Percentiles rank a stretch among this genome's conserved stretches.
phyloP scores from a whole-genome alignment of 176 grass and related monocot genomes.

The Ananas comosus region DNA sequence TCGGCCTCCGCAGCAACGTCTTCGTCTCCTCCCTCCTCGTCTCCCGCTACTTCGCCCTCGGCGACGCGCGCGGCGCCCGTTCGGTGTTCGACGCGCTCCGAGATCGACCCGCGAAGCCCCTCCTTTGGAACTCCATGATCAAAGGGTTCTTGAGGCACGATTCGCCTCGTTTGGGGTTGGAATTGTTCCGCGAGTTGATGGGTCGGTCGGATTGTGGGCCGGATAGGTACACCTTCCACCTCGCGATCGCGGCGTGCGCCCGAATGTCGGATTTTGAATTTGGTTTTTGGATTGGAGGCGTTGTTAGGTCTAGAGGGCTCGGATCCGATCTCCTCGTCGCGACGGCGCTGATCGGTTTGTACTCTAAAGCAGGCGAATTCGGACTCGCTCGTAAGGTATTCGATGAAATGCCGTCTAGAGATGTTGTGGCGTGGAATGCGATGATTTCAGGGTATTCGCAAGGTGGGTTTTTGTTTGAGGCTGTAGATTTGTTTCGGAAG shows the following conservation, averaged over 20 bases:
- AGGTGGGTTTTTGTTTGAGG: conserved; percentile 19
- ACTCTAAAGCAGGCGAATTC: conserved; percentile 23
- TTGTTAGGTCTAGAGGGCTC: conserved; percentile 12
- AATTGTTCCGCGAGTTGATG: conserved; percentile 31
- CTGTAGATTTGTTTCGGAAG: conserved; percentile 22
- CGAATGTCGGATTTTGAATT: conserved; percentile 20
- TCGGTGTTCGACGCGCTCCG: conserved; percentile 32
- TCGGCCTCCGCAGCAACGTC: conserved; percentile 36
- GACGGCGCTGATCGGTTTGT: conserved; percentile 40
- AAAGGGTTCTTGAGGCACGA: conserved; percentile 32
- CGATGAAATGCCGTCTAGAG: conserved; percentile 39
- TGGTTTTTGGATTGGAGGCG: background rate
- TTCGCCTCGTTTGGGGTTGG: conserved; percentile 22
- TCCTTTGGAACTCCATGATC: conserved; percentile 64
- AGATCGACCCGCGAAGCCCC: conserved; percentile 22
- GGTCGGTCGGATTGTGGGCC: conserved; percentile 6
- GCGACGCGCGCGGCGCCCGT: conserved; percentile 24
- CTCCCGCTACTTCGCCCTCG: conserved; percentile 47
- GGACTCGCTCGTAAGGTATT: conserved; percentile 40
- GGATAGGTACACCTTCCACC: conserved; percentile 51
- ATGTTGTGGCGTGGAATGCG: conserved; percentile 42
- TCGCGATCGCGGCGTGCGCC: conserved; percentile 36
- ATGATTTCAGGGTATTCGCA: conserved; percentile 41
- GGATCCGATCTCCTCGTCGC: conserved; percentile 39
- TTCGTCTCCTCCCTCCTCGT: conserved; percentile 50